Evolutionary conservation across 1,139 yeast genomes (phyloP).

Genomic region (Citeromyces siamensis): DNA sequence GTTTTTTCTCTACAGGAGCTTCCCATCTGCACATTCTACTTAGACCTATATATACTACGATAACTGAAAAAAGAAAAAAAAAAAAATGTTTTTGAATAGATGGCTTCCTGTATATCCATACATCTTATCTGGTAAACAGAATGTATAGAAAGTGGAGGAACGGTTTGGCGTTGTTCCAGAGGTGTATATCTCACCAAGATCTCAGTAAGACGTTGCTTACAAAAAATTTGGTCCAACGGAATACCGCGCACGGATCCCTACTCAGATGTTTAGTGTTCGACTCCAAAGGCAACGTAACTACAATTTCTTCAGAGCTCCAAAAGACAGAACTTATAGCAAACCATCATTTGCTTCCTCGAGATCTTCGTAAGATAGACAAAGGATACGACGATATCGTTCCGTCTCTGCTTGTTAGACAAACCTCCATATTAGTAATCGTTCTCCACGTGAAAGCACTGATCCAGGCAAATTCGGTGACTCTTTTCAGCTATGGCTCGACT

Average conservation of each 20-base stretch:
- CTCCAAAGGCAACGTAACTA: constrained; percentile 53
- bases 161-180: too few relatives aligned
- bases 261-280: constrained; percentile 70
- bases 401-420: constrained; percentile 64
- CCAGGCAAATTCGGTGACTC: constrained; percentile 66
- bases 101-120: too few relatives aligned
- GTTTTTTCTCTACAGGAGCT: too few relatives aligned
- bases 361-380: constrained; percentile 77
- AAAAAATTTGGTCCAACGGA: constrained; percentile 13
- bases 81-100: too few relatives aligned
- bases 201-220: constrained; percentile 13
- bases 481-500: constrained; percentile 59
- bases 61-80: too few relatives aligned
- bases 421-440: constrained; percentile 68
- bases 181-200: constrained; percentile 7
- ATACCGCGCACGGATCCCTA: constrained; percentile 8
- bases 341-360: constrained; percentile 72
- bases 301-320: constrained; percentile 67
- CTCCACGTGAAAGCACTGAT: constrained; percentile 82
- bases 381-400: constrained; percentile 87
- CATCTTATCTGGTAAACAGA: too few relatives aligned
- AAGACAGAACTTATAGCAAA: constrained; percentile 64
- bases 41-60: too few relatives aligned
- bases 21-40: too few relatives aligned
- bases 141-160: too few relatives aligned